Evolutionary conservation across 805 yeast species (phyloP).

Genomic region (Priceomyces haplophilus): DNA sequence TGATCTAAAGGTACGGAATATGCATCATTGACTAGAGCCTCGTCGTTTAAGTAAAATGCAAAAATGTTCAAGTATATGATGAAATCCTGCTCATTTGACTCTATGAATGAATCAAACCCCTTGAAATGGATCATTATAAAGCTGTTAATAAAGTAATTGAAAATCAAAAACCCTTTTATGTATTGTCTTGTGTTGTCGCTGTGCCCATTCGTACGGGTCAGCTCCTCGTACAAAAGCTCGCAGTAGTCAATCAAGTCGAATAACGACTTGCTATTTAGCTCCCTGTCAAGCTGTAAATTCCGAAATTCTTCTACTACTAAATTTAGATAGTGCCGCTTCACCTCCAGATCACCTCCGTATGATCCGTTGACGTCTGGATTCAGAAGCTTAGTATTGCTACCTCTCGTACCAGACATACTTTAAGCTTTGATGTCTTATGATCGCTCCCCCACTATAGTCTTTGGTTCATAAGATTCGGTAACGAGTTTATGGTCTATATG

Average conservation of each 20-base stretch:
- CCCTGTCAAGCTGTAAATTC: conserved; percentile 32
- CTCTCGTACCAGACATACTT: not conserved
- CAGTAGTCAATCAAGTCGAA: conserved; percentile 43
- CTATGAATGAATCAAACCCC: conserved; percentile 41
- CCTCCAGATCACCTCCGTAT: conserved; percentile 7
- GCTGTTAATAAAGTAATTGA: conserved; percentile 42
- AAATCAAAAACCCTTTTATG: conserved; percentile 37
- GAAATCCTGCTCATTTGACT: conserved; percentile 35
- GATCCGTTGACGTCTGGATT: not conserved
- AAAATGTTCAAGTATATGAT: conserved; percentile 40
- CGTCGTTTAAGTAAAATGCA: conserved; percentile 35
- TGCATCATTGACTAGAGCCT: conserved; percentile 17
- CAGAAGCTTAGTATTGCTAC: not conserved
- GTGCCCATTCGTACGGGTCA: conserved; percentile 13
- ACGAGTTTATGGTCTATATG: not conserved
- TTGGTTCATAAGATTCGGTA: not conserved
- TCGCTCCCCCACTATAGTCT: not conserved
- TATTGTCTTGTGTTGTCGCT: conserved; percentile 22
- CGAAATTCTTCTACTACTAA: conserved; percentile 36
- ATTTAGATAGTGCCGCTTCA: conserved; percentile 19
- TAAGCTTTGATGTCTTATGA: not conserved
- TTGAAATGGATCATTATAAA: conserved; percentile 41
- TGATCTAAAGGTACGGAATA: conserved; percentile 19
- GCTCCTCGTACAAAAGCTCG: conserved; percentile 34
- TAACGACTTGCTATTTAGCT: conserved; percentile 28